Percentiles rank a stretch among this genome's conserved stretches.
These are phyloP conservation scores for Musa acuminata DNA, from an alignment of 176 grass and related monocot genomes.

Conservation along the genomic window DNA sequence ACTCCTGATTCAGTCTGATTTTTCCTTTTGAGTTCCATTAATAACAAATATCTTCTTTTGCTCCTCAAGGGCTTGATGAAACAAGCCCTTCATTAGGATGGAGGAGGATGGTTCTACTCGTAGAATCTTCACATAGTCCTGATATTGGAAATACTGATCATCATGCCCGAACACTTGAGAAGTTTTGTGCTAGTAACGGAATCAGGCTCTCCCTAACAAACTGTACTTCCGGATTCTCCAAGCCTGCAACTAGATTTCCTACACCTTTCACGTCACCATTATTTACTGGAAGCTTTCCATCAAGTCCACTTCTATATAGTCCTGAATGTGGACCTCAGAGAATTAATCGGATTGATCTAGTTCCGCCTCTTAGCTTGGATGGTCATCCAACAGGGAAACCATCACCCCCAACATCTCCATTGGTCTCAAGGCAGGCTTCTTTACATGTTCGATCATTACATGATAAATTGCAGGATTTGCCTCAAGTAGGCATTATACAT, in stretches of 20 bases:
- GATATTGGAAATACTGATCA: slow-evolving; percentile 62
- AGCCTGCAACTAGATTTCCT: slow-evolving; percentile 51
- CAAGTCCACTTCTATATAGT: slow-evolving; percentile 94
- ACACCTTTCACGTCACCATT: slow-evolving; percentile 84
- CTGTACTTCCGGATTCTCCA: slow-evolving; percentile 57
- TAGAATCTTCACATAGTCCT: slow-evolving; percentile 69
- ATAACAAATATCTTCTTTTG: neutral
- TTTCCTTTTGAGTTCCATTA: neutral
- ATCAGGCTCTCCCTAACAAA: slow-evolving; percentile 67
- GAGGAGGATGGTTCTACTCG: slow-evolving; percentile 86
- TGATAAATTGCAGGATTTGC: slow-evolving; percentile 92
- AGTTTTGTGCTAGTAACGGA: slow-evolving; percentile 69
- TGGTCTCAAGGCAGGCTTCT: slow-evolving; percentile 56
- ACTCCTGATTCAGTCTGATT: too few species aligned
- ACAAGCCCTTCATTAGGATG: slow-evolving; percentile 81
- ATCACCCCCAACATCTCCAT: slow-evolving; percentile 63
- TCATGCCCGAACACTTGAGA: slow-evolving; percentile 71
- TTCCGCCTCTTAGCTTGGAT: slow-evolving; percentile 89
- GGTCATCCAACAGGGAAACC: slow-evolving; percentile 48
- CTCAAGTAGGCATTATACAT: slow-evolving; percentile 92
- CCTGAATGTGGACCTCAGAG: slow-evolving; percentile 71
- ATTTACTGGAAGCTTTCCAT: slow-evolving; percentile 98
- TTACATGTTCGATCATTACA: slow-evolving; percentile 57
- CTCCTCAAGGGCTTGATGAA: slow-evolving; percentile 26
- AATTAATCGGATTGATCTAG: slow-evolving; percentile 62